Evolutionary conservation across 768 basidiomycete species (phyloP).

Genomic region (Panellus pusillus): DNA sequence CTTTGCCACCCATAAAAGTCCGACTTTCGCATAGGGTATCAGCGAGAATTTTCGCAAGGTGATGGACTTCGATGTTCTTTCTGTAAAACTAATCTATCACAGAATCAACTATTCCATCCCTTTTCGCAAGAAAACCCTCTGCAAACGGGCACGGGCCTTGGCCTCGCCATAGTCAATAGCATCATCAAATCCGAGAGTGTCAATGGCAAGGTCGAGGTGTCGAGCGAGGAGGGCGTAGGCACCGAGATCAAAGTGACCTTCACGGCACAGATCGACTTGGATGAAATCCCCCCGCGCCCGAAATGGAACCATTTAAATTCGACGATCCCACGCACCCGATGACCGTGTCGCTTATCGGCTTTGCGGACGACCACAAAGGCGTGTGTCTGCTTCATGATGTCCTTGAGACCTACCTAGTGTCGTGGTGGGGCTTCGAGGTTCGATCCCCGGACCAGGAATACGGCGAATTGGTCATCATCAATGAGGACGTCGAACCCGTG

Average conservation of each 20-base stretch:
- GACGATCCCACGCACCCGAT: slow-evolving; percentile 43
- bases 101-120: slow-evolving; percentile 93
- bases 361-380: slow-evolving; percentile 65
- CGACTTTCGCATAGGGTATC: slow-evolving; percentile 58
- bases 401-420: slow-evolving; percentile 61
- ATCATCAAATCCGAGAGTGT: slow-evolving; percentile 86
- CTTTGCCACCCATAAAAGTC: not conserved
- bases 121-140: slow-evolving; percentile 97
- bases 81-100: slow-evolving; percentile 26
- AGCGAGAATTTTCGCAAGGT: slow-evolving; percentile 92
- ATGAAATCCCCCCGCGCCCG: slow-evolving; percentile 32
- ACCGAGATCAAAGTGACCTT: slow-evolving; percentile 91
- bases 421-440: slow-evolving; percentile 76
- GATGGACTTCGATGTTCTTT: slow-evolving; percentile 3
- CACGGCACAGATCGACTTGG: slow-evolving; percentile 57
- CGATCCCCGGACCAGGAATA: slow-evolving; percentile 38
- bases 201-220: slow-evolving; percentile 89
- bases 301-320: slow-evolving; percentile 47
- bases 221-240: slow-evolving; percentile 86
- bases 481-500: slow-evolving; percentile 70
- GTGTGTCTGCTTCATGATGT: slow-evolving; percentile 64
- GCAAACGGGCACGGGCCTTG: slow-evolving; percentile 90
- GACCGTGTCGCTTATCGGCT: slow-evolving; percentile 69
- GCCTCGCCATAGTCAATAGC: slow-evolving; percentile 92
- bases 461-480: slow-evolving; percentile 77